A percentile compares a stretch with the other conserved stretches of the same genome.
Conservation (phyloP, 306 rosid genomes). For the Carpinus viminea region DNA sequence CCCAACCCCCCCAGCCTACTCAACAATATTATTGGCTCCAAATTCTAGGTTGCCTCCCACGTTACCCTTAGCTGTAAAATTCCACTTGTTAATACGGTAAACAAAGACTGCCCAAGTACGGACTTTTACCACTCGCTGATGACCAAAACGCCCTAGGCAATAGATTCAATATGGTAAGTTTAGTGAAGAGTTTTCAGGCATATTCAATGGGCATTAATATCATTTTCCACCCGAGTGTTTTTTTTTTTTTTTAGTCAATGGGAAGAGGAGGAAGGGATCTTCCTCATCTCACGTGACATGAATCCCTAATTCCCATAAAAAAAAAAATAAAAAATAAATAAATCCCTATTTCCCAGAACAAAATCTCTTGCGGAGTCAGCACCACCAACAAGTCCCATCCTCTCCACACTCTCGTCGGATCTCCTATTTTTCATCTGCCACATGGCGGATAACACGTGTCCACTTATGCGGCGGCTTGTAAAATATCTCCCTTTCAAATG, state of each 20-base stretch:
- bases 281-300: slow-evolving; percentile 67
- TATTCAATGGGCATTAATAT: slow-evolving; percentile 30
- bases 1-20: too few species aligned
- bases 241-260: too few species aligned
- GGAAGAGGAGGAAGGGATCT: neutral
- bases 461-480: slow-evolving; percentile 30
- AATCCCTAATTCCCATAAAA: slow-evolving; percentile 12
- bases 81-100: slow-evolving; percentile 26
- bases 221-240: too few species aligned
- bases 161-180: neutral
- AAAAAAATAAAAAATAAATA: too few species aligned
- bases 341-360: slow-evolving; percentile 27
- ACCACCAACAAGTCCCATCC: slow-evolving; percentile 6
- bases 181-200: slow-evolving; percentile 6
- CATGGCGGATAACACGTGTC: slow-evolving; percentile 4
- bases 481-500: slow-evolving; percentile 15
- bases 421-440: neutral
- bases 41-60: slow-evolving; percentile 51
- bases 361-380: slow-evolving; percentile 39
- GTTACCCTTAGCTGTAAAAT: slow-evolving; percentile 30
- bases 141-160: slow-evolving; percentile 12
- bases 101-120: slow-evolving; percentile 11
- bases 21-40: slow-evolving; percentile 19
- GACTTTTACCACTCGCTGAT: neutral
- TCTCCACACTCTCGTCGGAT: slow-evolving; percentile 25